Evolutionary conservation across 1,284 basidiomycete species (phyloP).

Genomic region (Schizophyllum amplum): DNA sequence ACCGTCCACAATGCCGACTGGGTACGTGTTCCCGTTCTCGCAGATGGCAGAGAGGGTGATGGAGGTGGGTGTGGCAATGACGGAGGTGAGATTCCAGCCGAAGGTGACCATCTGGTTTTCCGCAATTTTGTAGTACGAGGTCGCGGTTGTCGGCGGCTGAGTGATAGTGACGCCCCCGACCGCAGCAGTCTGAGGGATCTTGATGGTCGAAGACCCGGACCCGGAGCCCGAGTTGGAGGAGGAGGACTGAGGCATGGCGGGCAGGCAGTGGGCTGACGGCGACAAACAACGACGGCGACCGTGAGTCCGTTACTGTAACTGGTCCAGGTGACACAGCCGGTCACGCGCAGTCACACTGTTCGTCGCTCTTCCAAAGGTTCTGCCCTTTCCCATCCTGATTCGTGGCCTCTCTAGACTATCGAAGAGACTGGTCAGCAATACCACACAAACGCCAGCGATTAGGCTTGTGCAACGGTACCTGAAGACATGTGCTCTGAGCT

Average conservation of each 20-base stretch:
- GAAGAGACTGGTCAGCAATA: no score
- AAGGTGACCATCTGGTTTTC: constrained; percentile 71
- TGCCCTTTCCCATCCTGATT: no score
- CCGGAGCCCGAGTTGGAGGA: constrained; percentile 15
- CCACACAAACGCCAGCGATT: no score
- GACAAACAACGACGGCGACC: background rate
- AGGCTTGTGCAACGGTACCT: no score
- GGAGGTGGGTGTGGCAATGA: constrained; percentile 58
- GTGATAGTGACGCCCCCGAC: constrained; percentile 67
- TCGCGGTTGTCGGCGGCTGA: constrained; percentile 70
- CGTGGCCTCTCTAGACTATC: no score
- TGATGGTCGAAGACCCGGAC: constrained; percentile 15
- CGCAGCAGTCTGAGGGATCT: constrained; percentile 48
- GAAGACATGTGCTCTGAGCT: no score
- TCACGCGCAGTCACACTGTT: background rate
- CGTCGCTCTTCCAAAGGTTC: no score
- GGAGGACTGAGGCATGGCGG: constrained; percentile 7
- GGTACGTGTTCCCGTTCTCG: constrained; percentile 83
- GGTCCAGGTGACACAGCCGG: no score
- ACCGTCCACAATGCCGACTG: constrained; percentile 71
- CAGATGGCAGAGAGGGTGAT: constrained; percentile 80
- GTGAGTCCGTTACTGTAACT: no score
- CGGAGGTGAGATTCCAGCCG: constrained; percentile 83
- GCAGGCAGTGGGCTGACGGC: background rate
- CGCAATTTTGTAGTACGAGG: constrained; percentile 88